Evolutionary conservation across 1,284 basidiomycete species (phyloP), one percentile per base, ranked within the genome.

Genomic region (Mycena citricolor): DNA sequence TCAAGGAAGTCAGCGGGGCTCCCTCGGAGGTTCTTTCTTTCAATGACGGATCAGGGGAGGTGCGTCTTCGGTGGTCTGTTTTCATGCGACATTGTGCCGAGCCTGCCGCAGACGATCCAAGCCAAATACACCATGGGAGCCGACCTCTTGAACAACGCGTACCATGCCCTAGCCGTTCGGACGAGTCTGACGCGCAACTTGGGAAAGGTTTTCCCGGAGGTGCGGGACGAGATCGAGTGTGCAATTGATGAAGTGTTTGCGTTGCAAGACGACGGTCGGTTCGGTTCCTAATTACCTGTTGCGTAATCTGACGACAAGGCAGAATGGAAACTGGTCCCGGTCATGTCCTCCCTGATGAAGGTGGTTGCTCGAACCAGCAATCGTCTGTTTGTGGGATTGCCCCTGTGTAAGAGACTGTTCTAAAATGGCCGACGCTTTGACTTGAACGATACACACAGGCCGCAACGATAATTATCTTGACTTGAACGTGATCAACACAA

Each of bases 271-370:
- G 29, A 19, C 11, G 44, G 44, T 46, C 23, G 25, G 35, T 39
- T 2, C 19, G 20, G 14, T 20, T 13, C 14, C 31, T 26, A 5
- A 2, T 14, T n/a, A 7, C 30, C 12, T 11, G 4, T 28, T 6
- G 22, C 17, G 20, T 32, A 31, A 24, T 38, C 21, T 29, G 13
- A 26, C 12, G 12, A 6, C 17, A 11, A 11, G 6, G n/a, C 39
- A 77, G 74, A 69, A 25, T 77, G 75, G 74, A 48, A 49, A 3
- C 53, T 53, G 6, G 39, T 71, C 13, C 60, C 61, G 3, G 64
- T 60, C 1, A 47, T 62, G 13, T 49, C 59, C 6, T 65, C 63
- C 0, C 50, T 71, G 10, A 62, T 66, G 58, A 55, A 65, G 22
- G 61, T 77, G 22, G 64, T 76, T 2, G 62, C 59, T 39, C 58